Evolutionary conservation across 805 yeast genomes (phyloP), one percentile per base, ranked within the genome.

Genomic region (Wickerhamomyces mucosus): DNA sequence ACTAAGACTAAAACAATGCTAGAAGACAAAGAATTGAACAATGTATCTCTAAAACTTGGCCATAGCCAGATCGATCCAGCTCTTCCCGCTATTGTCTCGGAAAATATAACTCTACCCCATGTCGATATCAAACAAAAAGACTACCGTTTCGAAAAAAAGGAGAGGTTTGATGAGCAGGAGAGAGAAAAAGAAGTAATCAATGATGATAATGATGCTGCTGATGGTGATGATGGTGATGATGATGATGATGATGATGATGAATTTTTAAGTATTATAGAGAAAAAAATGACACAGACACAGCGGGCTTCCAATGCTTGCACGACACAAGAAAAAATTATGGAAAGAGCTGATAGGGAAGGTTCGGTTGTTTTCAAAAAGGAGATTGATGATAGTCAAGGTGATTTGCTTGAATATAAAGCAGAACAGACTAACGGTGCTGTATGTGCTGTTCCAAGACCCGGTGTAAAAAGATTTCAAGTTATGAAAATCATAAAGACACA

Each of bases 381-480:
- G 16, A 49, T 49, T 18, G 52, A 47, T 5, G 37, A 25, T 6
- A 46, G 50, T 9, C 50, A 47, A 17, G 20, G 31, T 0, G 27
- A 28, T 9, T 31, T 31, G 3, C 4, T 7, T 3, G 36, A 33
- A n/a, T 31, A 41, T 28, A 16, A 25, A 28, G 9, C 13, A 5
- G 21, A 30, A 2, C 40, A 40, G 1, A 20, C 30, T 3, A 46
- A 46, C 31, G 18, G 37, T 18, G 66, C 77, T 1, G 55, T 59
- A 26, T 39, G 68, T 15, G 67, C 78, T 6, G 65, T 63, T n/a
- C 39, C 51, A 4, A 59, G 72, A 27, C 50, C 59, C 0, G 69
- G 64, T 24, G 62, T 78, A n/a, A 55, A 56, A 26, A 46, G 81
- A 30, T 73, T 56, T 36, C 68, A 67, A 42, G 65, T 75, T 4